Evolutionary conservation across 768 basidiomycete genomes (phyloP).

Genomic region (Trametes cinnabarina): DNA sequence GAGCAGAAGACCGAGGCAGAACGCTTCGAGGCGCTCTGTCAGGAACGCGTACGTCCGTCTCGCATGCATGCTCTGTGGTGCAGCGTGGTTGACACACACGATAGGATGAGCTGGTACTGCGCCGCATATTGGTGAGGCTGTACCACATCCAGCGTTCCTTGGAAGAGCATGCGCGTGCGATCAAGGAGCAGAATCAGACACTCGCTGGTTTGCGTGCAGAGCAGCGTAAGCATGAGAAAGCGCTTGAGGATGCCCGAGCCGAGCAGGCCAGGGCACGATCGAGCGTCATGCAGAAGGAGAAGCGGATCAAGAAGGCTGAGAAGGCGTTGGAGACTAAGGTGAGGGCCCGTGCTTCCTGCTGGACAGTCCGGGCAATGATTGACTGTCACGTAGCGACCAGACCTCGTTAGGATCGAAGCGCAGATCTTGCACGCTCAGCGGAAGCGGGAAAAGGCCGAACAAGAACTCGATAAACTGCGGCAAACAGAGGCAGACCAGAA

Average conservation of each 20-base stretch:
- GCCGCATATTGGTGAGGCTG: slow-evolving; percentile 81
- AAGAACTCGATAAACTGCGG: slow-evolving; percentile 58
- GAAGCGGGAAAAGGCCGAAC: slow-evolving; percentile 69
- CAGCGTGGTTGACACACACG: background rate
- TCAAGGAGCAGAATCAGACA: slow-evolving; percentile 71
- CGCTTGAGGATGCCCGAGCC: slow-evolving; percentile 68
- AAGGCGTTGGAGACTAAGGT: slow-evolving; percentile 85
- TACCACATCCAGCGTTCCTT: slow-evolving; percentile 88
- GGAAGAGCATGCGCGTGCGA: slow-evolving; percentile 63
- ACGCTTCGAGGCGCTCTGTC: slow-evolving; percentile 73
- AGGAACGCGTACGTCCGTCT: slow-evolving; percentile 60
- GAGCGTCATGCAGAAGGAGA: slow-evolving; percentile 79
- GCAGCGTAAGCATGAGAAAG: slow-evolving; percentile 67
- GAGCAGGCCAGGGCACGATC: slow-evolving; percentile 79
- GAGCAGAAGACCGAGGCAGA: slow-evolving; percentile 95
- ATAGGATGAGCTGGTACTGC: slow-evolving; percentile 79
- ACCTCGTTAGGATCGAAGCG: slow-evolving; percentile 77
- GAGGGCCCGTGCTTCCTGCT: slow-evolving; percentile 15
- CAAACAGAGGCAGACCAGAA: slow-evolving; percentile 55
- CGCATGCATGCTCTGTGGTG: background rate
- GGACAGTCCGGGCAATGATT: background rate
- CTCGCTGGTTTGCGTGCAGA: slow-evolving; percentile 67
- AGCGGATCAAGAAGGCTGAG: slow-evolving; percentile 85
- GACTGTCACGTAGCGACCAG: slow-evolving; percentile 64
- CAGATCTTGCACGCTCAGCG: slow-evolving; percentile 84